A percentile compares a stretch with the other conserved stretches of the same genome.
phyloP scores from a whole-genome alignment of 768 basidiomycete species.

The Tricholoma furcatifolium region DNA sequence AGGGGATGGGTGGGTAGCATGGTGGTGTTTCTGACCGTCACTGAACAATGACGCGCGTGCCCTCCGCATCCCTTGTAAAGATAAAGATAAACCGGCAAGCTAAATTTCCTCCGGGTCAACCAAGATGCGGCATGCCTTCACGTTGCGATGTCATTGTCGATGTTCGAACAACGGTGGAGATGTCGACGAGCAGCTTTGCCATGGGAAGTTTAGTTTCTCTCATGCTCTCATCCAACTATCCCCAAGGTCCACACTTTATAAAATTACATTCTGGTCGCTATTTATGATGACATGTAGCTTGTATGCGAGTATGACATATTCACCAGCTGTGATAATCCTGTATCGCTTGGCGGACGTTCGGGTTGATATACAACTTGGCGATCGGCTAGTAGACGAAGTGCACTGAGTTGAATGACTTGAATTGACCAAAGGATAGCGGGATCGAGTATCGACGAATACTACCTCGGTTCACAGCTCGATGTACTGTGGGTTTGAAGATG shows the following conservation, averaged over 20 bases:
- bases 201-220: too few relatives aligned
- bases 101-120: too few relatives aligned
- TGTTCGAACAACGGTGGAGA: too few relatives aligned
- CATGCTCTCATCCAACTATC: too few relatives aligned
- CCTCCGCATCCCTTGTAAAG: too few relatives aligned
- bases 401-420: constrained; percentile 39
- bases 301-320: constrained; percentile 76
- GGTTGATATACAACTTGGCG: constrained; percentile 47
- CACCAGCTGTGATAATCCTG: constrained; percentile 73
- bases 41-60: too few relatives aligned
- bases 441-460: constrained; percentile 53
- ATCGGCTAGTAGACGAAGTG: constrained; percentile 42
- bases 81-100: too few relatives aligned
- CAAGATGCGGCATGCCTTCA: too few relatives aligned
- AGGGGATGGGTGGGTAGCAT: constrained; percentile 1
- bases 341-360: constrained; percentile 54
- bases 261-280: background rate
- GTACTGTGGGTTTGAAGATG: constrained; percentile 86
- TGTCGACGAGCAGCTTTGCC: too few relatives aligned
- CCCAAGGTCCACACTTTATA: too few relatives aligned
- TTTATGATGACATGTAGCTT: constrained; percentile 53
- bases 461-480: constrained; percentile 79
- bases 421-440: constrained; percentile 53
- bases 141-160: too few relatives aligned
- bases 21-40: too few relatives aligned